phyloP scores from a whole-genome alignment of 2,329 filamentous ascomycete species.

The Verticillium nonalfalfae region DNA sequence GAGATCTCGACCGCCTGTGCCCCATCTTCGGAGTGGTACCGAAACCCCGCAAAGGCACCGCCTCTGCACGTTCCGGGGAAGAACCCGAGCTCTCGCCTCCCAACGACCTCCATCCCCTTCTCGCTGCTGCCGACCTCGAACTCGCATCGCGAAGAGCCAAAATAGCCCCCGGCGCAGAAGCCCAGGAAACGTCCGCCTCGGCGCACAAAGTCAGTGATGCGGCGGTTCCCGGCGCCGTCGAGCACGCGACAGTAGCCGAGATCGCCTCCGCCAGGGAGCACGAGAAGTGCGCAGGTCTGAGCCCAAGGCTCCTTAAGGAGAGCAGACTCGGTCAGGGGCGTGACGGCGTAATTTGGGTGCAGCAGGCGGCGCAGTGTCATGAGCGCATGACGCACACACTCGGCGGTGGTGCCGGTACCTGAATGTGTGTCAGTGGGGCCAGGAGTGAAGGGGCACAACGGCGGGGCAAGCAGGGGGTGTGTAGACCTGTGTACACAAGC shows the following conservation, averaged over 20 bases:
- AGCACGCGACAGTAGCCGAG: constrained; percentile 82
- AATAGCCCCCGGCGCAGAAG: constrained; percentile 93
- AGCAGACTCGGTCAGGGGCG: constrained; percentile 70
- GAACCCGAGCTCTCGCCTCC: constrained; percentile 78
- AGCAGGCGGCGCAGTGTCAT: constrained; percentile 81
- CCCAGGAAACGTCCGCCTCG: constrained; percentile 82
- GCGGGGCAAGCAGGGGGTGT: no score
- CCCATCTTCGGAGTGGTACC: constrained; percentile 82
- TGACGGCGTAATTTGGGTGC: constrained; percentile 87
- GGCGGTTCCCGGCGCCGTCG: constrained; percentile 80
- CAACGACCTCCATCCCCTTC: constrained; percentile 74
- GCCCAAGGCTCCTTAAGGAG: constrained; percentile 91
- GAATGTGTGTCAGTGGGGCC: constrained; percentile 2
- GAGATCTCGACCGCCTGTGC: constrained; percentile 65
- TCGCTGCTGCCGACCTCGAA: constrained; percentile 74
- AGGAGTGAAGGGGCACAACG: constrained; percentile 18
- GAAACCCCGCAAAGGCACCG: constrained; percentile 81
- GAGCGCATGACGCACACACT: constrained; percentile 85
- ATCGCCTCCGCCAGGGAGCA: constrained; percentile 92
- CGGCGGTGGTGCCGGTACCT: constrained; percentile 80
- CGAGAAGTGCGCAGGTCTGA: constrained; percentile 77
- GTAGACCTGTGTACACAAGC: constrained; percentile 77
- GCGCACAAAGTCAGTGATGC: constrained; percentile 80
- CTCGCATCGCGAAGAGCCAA: constrained; percentile 73
- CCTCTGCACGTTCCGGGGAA: constrained; percentile 84